Percentiles rank a stretch among this genome's conserved stretches.
These are phyloP conservation scores for Baorangia bicolor DNA, from an alignment of 768 basidiomycete genomes.

Conservation along the genomic window DNA sequence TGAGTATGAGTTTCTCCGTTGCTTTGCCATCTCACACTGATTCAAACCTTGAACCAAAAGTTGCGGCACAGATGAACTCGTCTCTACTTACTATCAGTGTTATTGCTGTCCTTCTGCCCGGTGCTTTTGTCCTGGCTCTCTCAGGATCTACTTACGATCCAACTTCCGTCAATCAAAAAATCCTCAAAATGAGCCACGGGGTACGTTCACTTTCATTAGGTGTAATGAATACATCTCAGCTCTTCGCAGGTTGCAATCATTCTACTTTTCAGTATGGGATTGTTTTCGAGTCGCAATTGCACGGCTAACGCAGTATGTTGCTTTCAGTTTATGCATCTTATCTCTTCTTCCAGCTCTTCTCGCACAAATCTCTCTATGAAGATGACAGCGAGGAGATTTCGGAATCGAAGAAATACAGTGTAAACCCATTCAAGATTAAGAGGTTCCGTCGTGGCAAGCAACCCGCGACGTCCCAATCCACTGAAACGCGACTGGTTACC, in stretches of 20 bases:
- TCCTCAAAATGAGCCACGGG: conserved; percentile 74
- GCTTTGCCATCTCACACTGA: background rate
- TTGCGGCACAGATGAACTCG: conserved; percentile 71
- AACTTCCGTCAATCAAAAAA: conserved; percentile 39
- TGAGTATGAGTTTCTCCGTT: conserved; percentile 44
- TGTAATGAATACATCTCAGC: conserved; percentile 1
- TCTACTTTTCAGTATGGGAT: conserved; percentile 64
- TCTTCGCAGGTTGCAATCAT: conserved; percentile 64
- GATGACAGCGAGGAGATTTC: conserved; percentile 39
- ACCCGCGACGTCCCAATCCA: background rate
- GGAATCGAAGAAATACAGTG: conserved; percentile 41
- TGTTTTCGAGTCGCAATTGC: background rate
- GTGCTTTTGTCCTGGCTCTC: conserved; percentile 70
- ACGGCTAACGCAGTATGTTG: background rate
- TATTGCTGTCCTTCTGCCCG: conserved; percentile 73
- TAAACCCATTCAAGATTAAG: conserved; percentile 36
- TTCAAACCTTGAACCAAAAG: conserved; percentile 33
- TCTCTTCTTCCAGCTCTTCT: conserved; percentile 77
- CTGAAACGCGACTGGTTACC: conserved; percentile 2
- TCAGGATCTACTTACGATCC: conserved; percentile 16
- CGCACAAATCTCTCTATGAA: conserved; percentile 71
- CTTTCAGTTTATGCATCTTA: conserved; percentile 67
- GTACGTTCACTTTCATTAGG: conserved; percentile 39
- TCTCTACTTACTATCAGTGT: conserved; percentile 75
- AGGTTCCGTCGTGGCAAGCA: conserved; percentile 17